Base-by-base conservation (phyloP, 2,329 filamentous ascomycete genomes). In the Exserohilum turcica region DNA sequence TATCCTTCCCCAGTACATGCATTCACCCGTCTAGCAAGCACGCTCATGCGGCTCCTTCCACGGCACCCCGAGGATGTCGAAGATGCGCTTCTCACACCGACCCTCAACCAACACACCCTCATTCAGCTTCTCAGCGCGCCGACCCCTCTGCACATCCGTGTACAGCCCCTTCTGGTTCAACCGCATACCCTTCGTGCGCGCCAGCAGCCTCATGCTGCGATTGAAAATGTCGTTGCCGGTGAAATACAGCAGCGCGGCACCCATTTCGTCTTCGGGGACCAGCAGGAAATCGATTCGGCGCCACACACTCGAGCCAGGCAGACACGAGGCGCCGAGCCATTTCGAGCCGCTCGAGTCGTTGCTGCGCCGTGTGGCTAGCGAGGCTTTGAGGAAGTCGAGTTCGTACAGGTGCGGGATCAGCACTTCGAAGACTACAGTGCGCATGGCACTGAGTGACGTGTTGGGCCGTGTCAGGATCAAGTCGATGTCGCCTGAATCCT, bases 151-250 rank as follows among this genome's bases (percentile, higher is more conserved):
- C 1, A 90, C 86, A 71, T 91, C 83, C 63, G 80, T 83, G 65
- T 87, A 96, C 49, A 97, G 72, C 0, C 92, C 93, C 27, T 83
- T 80, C 74, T 97, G 92, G 63, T 96, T 97, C 48, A 97, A 71
- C 44, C 89, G 78, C 90, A 95, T 92, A 0, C 86, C 84, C 75
- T 90, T 94, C 74, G 86, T 91, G 33, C 86, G 84, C 12, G 92
- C 91, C 59, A 97, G 73, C 13, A 95, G 76, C 59, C 93, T 79
- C 72, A 97, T 84, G 67, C 90, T 95, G 13, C 92, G 81, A 72
- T 97, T 97, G 77, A 97, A 97, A 29, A 96, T 88, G 70, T 96
- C 92, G 63, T 97, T 94, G 1, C 93, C 93, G 0, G 93, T 97
- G 68, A 97, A 97, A 70, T 97, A 97, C n/a, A 97, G 83, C 56